Evolutionary conservation across 2,329 filamentous ascomycete species (phyloP), one percentile per base, ranked within the genome.

Genomic region (Periconia digitata): DNA sequence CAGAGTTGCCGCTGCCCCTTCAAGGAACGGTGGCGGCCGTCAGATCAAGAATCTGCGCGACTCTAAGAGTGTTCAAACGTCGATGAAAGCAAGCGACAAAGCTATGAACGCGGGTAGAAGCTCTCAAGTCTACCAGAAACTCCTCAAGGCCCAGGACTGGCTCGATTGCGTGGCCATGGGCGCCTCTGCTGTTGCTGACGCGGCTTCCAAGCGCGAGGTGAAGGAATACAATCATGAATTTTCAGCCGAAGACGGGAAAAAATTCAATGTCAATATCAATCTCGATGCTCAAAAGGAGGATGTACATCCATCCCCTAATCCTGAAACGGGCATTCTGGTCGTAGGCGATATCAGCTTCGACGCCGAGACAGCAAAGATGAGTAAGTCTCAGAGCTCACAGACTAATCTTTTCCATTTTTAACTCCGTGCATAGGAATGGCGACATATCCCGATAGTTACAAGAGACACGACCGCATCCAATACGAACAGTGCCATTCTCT

Each of bases 141-240:
- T 47, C 18, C 13, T 47, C 38, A 47, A 47, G 45, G 43, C 45
- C 15, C 23, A 47, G 16, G 42, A 39, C 6, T 47, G 42, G 23
- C 45, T 35, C 12, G 45, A 47, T 17, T 47, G 45, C 24, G 38
- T 43, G 15, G 45, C 45, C 23, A 13, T 47, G 7, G 45, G 45
- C 16, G 45, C 45, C 21, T 13, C 10, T 13, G 8, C 21, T 5
- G 45, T 27, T 17, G 27, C 24, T 16, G 37, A 16, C 15, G 4
- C 27, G 3, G 27, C 27, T 32, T 32, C 27, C 27, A 32, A 32
- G 27, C 27, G 27, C 27, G 27, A 32, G 27, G 27, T 32, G 3
- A 32, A 32, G 27, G 27, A 32, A 32, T 32, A 13, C 27, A 32
- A 32, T 3, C 27, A 32, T 15, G 27, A 32, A 5, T 32, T 32